phyloP scores from a whole-genome alignment of 164 flowering plant species.

The Tinospora cordifolia region DNA sequence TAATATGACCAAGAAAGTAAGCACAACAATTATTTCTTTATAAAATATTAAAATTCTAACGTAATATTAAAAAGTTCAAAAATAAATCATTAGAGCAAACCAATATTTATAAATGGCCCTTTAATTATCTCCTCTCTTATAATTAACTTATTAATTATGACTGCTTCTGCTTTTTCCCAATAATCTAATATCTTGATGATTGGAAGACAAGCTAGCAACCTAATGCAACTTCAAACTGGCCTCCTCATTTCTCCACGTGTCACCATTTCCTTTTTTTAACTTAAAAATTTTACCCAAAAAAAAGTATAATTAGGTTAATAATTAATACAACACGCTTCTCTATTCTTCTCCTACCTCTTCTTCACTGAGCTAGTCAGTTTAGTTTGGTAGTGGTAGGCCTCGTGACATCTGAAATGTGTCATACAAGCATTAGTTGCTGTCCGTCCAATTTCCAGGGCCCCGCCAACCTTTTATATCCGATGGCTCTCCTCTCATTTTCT shows the following conservation, averaged over 20 bases:
- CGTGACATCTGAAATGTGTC: background rate
- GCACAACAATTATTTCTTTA: too few relatives aligned
- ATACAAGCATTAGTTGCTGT: background rate
- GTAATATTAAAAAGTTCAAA: too few relatives aligned
- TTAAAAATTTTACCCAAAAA: background rate
- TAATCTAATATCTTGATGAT: background rate
- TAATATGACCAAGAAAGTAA: too few relatives aligned
- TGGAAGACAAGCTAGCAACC: background rate
- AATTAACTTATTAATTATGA: too few relatives aligned
- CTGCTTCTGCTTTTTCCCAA: too few relatives aligned
- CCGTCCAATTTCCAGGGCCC: background rate
- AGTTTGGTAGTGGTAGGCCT: too few relatives aligned
- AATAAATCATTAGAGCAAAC: too few relatives aligned
- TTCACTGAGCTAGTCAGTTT: background rate
- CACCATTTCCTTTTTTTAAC: background rate
- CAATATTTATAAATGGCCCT: too few relatives aligned
- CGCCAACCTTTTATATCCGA: background rate
- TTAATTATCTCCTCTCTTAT: too few relatives aligned
- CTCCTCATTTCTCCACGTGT: background rate
- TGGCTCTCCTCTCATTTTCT: background rate
- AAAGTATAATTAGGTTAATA: background rate
- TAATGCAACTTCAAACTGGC: background rate
- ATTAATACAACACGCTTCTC: too few relatives aligned
- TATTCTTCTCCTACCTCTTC: too few relatives aligned
- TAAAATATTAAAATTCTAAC: too few relatives aligned